A percentile compares a stretch with the other conserved stretches of the same genome.
These are phyloP conservation scores for Candida easanensis DNA, from an alignment of 805 yeast species.

Conservation along the genomic window DNA sequence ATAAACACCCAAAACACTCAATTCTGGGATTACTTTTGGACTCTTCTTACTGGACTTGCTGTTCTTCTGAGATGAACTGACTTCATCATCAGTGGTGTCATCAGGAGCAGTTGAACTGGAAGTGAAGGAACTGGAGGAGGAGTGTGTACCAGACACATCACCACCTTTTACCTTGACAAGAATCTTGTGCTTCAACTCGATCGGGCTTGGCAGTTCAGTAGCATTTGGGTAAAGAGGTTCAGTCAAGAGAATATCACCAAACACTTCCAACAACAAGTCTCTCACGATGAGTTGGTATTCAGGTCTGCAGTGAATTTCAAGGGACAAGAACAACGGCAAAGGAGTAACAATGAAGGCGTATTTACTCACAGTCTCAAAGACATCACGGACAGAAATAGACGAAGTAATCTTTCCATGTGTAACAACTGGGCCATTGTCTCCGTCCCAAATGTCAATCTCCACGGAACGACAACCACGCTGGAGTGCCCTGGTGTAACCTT, in stretches of 20 bases:
- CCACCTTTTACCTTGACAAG: conserved; percentile 71
- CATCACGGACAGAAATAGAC: conserved; percentile 66
- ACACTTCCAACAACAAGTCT: conserved; percentile 46
- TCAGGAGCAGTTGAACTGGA: conserved; percentile 28
- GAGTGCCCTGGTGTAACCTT: conserved; percentile 80
- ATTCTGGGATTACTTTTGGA: conserved; percentile 35
- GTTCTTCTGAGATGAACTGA: background rate
- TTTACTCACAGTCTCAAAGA: conserved; percentile 68
- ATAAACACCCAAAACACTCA: conserved; percentile 67
- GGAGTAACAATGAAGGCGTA: conserved; percentile 89
- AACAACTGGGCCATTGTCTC: conserved; percentile 75
- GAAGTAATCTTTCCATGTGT: conserved; percentile 89
- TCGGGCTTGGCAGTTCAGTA: conserved; percentile 67
- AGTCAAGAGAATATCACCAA: conserved; percentile 53
- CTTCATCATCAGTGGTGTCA: conserved; percentile 25
- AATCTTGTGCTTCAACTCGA: conserved; percentile 64
- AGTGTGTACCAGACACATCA: conserved; percentile 23
- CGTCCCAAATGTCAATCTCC: conserved; percentile 97
- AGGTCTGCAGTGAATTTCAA: conserved; percentile 76
- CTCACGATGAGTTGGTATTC: conserved; percentile 65
- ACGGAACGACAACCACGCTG: conserved; percentile 92
- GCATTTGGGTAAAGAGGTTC: conserved; percentile 27
- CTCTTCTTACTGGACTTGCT: conserved; percentile 14
- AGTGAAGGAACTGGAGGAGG: conserved; percentile 24
- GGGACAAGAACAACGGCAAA: conserved; percentile 78